Evolutionary conservation across 148 eudicot genomes (phyloP).

Genomic region (Silene conica): DNA sequence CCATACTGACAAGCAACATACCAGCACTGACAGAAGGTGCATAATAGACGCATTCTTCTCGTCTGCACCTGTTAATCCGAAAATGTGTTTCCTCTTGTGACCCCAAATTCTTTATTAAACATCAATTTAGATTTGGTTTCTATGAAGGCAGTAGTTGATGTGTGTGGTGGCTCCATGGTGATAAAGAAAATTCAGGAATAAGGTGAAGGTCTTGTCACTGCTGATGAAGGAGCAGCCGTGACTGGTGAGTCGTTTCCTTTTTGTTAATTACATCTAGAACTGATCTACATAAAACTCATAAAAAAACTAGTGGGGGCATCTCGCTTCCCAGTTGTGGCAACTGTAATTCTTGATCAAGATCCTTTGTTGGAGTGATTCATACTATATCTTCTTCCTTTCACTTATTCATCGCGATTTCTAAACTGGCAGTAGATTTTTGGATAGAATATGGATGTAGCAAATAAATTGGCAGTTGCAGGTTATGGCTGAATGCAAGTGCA

Average conservation of each 20-base stretch:
- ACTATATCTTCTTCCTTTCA: no score
- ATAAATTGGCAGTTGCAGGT: no score
- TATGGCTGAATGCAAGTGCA: no score
- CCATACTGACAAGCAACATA: no score
- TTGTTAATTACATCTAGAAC: background rate
- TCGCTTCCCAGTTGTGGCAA: background rate
- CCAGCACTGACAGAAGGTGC: no score
- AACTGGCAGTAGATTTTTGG: no score
- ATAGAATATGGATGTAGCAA: no score
- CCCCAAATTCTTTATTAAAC: constrained; percentile 37
- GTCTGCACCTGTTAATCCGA: no score
- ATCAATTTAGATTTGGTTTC: constrained; percentile 44
- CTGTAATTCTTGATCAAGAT: background rate
- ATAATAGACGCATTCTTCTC: no score
- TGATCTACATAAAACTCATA: background rate
- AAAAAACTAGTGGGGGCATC: background rate
- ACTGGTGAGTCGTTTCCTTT: constrained; percentile 37
- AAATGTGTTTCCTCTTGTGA: constrained; percentile 30
- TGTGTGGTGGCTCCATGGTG: constrained; percentile 54
- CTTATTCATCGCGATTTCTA: no score
- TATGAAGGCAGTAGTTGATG: constrained; percentile 47
- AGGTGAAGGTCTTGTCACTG: constrained; percentile 45
- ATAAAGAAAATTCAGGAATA: constrained; percentile 56
- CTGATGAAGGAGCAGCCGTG: constrained; percentile 56
- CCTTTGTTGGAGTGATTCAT: no score